These are phyloP conservation scores for Diutina rugosa DNA, from an alignment of 1,139 yeast species.

Conservation along the genomic window DNA sequence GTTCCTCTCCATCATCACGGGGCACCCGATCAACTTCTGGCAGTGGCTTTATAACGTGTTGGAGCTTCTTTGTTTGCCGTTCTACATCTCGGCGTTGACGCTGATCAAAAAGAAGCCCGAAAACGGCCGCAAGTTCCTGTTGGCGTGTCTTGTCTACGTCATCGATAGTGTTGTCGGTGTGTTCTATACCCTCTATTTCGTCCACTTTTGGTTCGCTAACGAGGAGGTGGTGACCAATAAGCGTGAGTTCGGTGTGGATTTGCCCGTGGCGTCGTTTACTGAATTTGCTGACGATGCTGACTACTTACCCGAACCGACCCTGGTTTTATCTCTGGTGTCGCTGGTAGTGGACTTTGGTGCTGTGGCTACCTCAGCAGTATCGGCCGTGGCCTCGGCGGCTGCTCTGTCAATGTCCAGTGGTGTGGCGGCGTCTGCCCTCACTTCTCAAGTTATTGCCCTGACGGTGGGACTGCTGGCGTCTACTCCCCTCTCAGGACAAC, in stretches of 20 bases:
- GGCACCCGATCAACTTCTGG: conserved; percentile 71
- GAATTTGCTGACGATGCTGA: neutral
- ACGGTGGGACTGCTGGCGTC: neutral
- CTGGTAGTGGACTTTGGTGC: neutral
- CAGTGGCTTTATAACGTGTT: conserved; percentile 75
- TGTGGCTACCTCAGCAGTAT: neutral
- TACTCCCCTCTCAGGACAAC: conserved; percentile 23
- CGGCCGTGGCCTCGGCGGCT: neutral
- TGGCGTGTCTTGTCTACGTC: conserved; percentile 50
- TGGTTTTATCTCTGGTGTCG: neutral
- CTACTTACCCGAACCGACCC: neutral
- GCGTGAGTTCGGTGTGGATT: neutral
- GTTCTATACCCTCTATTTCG: conserved; percentile 62
- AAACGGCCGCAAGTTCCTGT: conserved; percentile 34
- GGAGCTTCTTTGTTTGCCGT: conserved; percentile 52
- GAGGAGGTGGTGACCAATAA: conserved; percentile 14
- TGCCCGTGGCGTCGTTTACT: neutral
- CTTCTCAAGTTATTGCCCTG: neutral
- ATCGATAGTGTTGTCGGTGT: conserved; percentile 57
- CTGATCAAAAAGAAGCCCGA: conserved; percentile 19
- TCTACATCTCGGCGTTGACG: conserved; percentile 49
- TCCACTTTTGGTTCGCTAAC: conserved; percentile 58
- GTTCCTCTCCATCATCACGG: conserved; percentile 71
- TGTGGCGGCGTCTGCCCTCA: neutral
- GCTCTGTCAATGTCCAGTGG: neutral